Conservation (phyloP, 106 monocot species). For the Iris macrosiphon region DNA sequence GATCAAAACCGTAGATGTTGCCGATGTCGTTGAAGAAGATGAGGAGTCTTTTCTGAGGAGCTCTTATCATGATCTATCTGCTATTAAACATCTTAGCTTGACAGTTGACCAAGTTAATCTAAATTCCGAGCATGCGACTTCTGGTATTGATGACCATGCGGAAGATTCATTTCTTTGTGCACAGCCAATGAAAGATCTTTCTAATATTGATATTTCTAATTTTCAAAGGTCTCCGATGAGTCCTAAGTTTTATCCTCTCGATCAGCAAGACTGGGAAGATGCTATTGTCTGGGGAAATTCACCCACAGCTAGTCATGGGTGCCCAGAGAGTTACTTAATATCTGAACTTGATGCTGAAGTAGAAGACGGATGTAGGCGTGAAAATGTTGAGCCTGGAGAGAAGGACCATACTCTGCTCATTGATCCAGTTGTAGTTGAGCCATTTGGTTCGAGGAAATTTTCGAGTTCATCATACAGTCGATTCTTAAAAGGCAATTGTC, state of each 20-base stretch:
- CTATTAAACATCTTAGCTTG: constrained; percentile 13
- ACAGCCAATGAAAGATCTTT: constrained; percentile 77
- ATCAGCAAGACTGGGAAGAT: constrained; percentile 93
- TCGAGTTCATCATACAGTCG: constrained; percentile 2
- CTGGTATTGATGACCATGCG: constrained; percentile 15
- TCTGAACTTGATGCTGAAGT: constrained; percentile 43
- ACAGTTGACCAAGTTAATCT: constrained; percentile 28
- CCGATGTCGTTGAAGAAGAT: constrained; percentile 83
- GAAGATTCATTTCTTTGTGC: constrained; percentile 51
- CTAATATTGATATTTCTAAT: constrained; percentile 12
- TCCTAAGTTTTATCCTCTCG: constrained; percentile 84
- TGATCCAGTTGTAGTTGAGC: constrained; percentile 18
- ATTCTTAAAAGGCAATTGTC: constrained; percentile 16
- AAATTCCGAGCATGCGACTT: constrained; percentile 18
- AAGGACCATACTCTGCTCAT: constrained; percentile 8
- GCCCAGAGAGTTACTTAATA: constrained; percentile 32
- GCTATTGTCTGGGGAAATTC: constrained; percentile 94
- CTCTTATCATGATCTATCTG: constrained; percentile 25
- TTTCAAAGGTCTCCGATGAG: constrained; percentile 26
- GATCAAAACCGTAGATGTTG: constrained; percentile 34
- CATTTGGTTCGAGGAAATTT: constrained; percentile 22
- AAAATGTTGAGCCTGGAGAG: constrained; percentile 8
- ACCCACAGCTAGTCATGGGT: constrained; percentile 34
- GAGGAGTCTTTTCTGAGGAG: constrained; percentile 61
- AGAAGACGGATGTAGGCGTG: constrained; percentile 10